Base-by-base conservation (phyloP, 1,139 yeast genomes). In the Saccharomyces hybrid region DNA sequence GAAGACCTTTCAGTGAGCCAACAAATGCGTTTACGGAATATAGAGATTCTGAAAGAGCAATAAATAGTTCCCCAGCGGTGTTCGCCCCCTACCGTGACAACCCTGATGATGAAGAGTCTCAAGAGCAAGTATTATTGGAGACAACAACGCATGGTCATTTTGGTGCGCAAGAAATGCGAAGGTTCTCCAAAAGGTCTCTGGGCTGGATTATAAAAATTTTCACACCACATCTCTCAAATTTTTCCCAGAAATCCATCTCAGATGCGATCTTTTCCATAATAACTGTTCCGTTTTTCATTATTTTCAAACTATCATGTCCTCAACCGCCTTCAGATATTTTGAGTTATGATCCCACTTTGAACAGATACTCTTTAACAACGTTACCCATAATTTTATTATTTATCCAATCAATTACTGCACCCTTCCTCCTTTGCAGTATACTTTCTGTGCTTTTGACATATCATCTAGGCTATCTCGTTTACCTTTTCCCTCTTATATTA, bases 221-320 rank as follows among this genome's bases (percentile, higher is more conserved):
- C 13, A 53, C 61, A 3, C 72, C 72, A 2, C 70, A 68, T 55
- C 51, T 68, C 13, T 27, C 56, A 34, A 60, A 66, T 46, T 64
- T 64, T 41, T 54, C 57, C 8, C 53, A 58, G 34, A 66, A 68
- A 54, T 51, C 64, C 7, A 46, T 49, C 3, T 41, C 58, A n/a
- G 65, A 66, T 51, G 60, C 57, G n/a, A 28, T 58, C 11, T 50
- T 68, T 3, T 67, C 70, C 3, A 49, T 66, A 9, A 32, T 62
- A 2, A 61, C 67, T 5, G 58, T 62, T 6, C 72, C 72, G 3
- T 66, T 65, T 48, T 63, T 67, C 7, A 29, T 65, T 13, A n/a
- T 67, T 2, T 55, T 68, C 23, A 61, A 67, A 28, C 32, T 67
- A 13, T 60, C 68, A 28, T 65, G 70, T 50, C 72, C 72, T 1